phyloP scores from a whole-genome alignment of 371 early-diverging fungal genomes.

The Blakeslea trispora region DNA sequence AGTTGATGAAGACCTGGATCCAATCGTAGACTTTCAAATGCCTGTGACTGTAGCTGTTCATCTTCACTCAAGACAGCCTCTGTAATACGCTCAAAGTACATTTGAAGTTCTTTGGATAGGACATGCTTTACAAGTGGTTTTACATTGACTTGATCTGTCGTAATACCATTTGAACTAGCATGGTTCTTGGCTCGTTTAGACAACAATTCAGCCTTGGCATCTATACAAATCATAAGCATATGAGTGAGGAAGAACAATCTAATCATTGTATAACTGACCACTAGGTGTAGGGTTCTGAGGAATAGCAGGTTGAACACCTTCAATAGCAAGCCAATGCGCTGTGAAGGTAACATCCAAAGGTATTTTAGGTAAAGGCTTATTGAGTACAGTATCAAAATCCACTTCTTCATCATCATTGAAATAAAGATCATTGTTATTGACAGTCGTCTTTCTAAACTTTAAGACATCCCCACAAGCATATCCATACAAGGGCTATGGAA shows the following conservation, averaged over 20 bases:
- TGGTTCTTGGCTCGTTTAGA: conserved; percentile 57
- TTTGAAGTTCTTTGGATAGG: conserved; percentile 93
- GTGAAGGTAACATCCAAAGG: conserved; percentile 89
- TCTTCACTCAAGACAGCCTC: conserved; percentile 79
- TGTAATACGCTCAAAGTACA: conserved; percentile 97
- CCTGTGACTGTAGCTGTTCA: conserved; percentile 75
- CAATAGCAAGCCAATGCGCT: conserved; percentile 99
- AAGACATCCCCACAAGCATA: conserved; percentile 79
- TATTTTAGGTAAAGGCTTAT: conserved; percentile 91
- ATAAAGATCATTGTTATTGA: conserved; percentile 74
- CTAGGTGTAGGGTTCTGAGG: conserved; percentile 96
- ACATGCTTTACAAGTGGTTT: conserved; percentile 91
- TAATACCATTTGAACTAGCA: conserved; percentile 33
- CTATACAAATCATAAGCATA: conserved; percentile 11
- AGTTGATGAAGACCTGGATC: conserved; percentile 99
- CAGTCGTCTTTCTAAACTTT: conserved; percentile 71
- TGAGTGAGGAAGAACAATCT: too few species aligned
- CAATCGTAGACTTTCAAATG: conserved; percentile 81
- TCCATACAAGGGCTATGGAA: conserved; percentile 90
- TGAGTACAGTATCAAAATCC: conserved; percentile 92
- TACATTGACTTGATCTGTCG: conserved; percentile 64
- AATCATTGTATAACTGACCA: conserved; percentile 40
- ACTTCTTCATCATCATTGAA: conserved; percentile 98
- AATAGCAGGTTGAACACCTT: conserved; percentile 99
- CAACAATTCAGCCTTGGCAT: conserved; percentile 59